These are phyloP conservation scores for Smittium mucronatum DNA, from an alignment of 371 early-diverging fungal species.

Conservation along the genomic window DNA sequence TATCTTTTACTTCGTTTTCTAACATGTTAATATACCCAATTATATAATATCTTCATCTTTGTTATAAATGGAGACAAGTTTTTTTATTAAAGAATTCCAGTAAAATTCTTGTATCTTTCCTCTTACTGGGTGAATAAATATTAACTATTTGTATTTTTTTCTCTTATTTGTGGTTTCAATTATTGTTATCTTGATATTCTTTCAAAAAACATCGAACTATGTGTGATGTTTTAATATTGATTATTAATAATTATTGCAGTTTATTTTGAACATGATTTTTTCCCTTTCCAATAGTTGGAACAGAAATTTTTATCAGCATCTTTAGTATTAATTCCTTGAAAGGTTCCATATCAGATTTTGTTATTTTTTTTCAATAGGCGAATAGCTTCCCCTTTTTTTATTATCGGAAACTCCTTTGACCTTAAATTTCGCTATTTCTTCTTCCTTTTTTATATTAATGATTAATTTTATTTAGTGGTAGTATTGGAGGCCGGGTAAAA, in stretches of 20 bases:
- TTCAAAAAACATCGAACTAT: not conserved
- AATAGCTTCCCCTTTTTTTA: not conserved
- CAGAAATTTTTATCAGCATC: not conserved
- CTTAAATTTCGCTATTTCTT: not conserved
- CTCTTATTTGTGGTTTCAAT: not conserved
- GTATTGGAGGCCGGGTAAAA: too few relatives aligned
- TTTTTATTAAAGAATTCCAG: not conserved
- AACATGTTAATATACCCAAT: not conserved
- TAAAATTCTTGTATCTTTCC: not conserved
- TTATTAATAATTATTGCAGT: not conserved
- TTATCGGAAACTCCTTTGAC: not conserved
- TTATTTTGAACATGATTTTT: not conserved
- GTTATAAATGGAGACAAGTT: not conserved
- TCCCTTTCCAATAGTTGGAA: not conserved
- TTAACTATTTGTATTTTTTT: not conserved
- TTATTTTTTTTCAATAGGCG: not conserved
- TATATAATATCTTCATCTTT: not conserved
- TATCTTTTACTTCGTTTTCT: not conserved
- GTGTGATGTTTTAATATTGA: not conserved
- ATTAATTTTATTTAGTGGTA: too few relatives aligned
- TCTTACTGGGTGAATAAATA: not conserved
- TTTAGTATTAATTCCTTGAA: conserved; percentile 7
- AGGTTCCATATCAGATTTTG: not conserved
- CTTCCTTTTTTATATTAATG: not conserved
- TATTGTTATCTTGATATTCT: not conserved